Evolutionary conservation across 2,329 filamentous ascomycete genomes (phyloP).

Genomic region (Pseudohalonectria lignicola): DNA sequence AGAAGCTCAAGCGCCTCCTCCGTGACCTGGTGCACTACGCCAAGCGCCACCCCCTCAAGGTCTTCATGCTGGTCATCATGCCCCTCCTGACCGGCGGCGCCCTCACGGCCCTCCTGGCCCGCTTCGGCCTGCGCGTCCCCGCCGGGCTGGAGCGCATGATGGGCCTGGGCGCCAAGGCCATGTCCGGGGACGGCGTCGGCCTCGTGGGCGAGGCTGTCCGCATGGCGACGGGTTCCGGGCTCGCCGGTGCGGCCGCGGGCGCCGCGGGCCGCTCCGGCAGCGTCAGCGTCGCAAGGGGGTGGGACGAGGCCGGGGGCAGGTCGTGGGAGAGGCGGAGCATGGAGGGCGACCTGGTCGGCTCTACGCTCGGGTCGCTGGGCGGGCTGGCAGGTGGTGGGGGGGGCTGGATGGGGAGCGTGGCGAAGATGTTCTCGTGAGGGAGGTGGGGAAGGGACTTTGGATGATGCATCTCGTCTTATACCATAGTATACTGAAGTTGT

Average conservation of each 20-base stretch:
- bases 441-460: too few species aligned
- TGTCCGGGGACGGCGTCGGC: conserved; percentile 33
- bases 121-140: conserved; percentile 72
- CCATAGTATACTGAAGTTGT: too few species aligned
- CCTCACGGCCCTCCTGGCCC: conserved; percentile 63
- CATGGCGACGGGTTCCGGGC: conserved; percentile 27
- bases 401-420: conserved; percentile 6
- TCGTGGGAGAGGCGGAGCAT: conserved; percentile 26
- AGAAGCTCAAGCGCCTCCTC: conserved; percentile 67
- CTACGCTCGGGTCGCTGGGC: not conserved
- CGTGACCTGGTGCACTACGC: conserved; percentile 75
- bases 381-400: conserved; percentile 17
- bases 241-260: conserved; percentile 8
- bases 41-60: conserved; percentile 73
- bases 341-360: conserved; percentile 16
- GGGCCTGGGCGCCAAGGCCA: conserved; percentile 38
- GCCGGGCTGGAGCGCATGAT: conserved; percentile 47
- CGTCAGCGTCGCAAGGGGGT: conserved; percentile 21
- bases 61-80: conserved; percentile 78
- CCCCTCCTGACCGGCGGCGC: conserved; percentile 79
- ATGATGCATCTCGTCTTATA: too few species aligned
- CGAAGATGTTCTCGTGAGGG: conserved; percentile 6
- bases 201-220: conserved; percentile 43
- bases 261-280: too few species aligned
- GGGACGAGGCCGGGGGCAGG: conserved; percentile 14